These are phyloP conservation scores for Hypoxylon trugodes DNA, from an alignment of 495 filamentous ascomycete genomes.

Conservation along the genomic window DNA sequence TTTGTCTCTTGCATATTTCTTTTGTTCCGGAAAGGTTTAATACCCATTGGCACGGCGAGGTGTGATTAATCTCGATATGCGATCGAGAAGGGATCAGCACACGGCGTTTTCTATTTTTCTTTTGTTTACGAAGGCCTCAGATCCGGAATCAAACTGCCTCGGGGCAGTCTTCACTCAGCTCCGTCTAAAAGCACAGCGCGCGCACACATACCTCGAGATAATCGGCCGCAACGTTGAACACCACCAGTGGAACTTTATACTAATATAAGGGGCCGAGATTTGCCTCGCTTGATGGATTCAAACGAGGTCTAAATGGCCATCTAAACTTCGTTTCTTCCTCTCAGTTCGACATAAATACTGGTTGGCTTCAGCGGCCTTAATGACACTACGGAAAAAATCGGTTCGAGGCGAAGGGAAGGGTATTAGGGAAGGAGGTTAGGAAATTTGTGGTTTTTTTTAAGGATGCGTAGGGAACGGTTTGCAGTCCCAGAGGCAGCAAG, in stretches of 20 bases:
- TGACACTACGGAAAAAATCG: conserved; percentile 30
- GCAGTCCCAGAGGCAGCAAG: conserved; percentile 14
- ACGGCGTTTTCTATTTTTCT: conserved; percentile 40
- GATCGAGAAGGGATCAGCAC: conserved; percentile 33
- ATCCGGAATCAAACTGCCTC: conserved; percentile 19
- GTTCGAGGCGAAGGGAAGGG: conserved; percentile 15
- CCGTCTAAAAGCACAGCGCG: conserved; percentile 7
- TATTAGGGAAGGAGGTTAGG: conserved; percentile 1
- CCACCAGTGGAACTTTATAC: conserved; percentile 27
- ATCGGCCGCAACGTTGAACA: conserved; percentile 5
- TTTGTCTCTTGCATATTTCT: conserved; percentile 32
- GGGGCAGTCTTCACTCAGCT: conserved; percentile 12
- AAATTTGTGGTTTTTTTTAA: conserved; percentile 10
- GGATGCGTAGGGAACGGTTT: not conserved
- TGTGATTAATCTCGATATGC: conserved; percentile 25
- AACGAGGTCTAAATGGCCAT: not conserved
- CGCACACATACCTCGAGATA: conserved; percentile 9
- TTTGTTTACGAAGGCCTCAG: conserved; percentile 7
- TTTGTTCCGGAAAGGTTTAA: conserved; percentile 34
- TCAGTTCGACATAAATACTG: conserved; percentile 33
- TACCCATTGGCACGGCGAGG: conserved; percentile 37
- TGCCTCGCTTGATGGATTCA: conserved; percentile 28
- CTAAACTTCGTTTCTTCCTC: conserved; percentile 13
- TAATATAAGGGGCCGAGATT: conserved; percentile 25
- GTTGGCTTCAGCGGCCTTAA: conserved; percentile 29